Conservation (phyloP, 1,139 yeast species). For the Candida albicans region DNA sequence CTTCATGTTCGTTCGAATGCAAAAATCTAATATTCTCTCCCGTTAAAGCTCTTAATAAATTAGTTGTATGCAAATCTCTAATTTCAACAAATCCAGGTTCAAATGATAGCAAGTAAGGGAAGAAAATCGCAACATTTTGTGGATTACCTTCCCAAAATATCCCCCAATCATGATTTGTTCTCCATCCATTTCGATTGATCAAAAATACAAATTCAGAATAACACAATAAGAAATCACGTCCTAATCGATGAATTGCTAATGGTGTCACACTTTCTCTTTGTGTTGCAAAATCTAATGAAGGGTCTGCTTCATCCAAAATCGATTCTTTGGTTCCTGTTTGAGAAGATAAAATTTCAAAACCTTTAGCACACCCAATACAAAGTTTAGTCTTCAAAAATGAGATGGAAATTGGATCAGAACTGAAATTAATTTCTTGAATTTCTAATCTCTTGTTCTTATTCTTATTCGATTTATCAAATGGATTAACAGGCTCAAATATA, state of each 20-base stretch:
- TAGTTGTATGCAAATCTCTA: constrained; percentile 86
- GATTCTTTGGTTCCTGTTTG: constrained; percentile 77
- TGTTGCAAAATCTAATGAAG: constrained; percentile 93
- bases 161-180: constrained; percentile 91
- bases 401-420: constrained; percentile 87
- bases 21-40: constrained; percentile 90
- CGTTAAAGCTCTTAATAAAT: constrained; percentile 80
- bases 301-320: constrained; percentile 91
- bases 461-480: constrained; percentile 56
- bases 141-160: constrained; percentile 97
- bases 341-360: constrained; percentile 88
- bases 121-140: constrained; percentile 86
- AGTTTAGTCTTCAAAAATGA: constrained; percentile 85
- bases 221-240: constrained; percentile 81
- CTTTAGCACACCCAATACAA: constrained; percentile 95
- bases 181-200: constrained; percentile 95
- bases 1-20: constrained; percentile 91
- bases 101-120: constrained; percentile 89
- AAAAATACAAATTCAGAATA: constrained; percentile 93
- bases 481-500: constrained; percentile 76
- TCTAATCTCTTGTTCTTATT: constrained; percentile 68
- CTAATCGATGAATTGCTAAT: constrained; percentile 85
- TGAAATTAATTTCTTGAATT: constrained; percentile 74
- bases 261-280: constrained; percentile 82
- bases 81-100: constrained; percentile 90